Conservation (phyloP, 345 rosid species). For the Eucalyptus albens region DNA sequence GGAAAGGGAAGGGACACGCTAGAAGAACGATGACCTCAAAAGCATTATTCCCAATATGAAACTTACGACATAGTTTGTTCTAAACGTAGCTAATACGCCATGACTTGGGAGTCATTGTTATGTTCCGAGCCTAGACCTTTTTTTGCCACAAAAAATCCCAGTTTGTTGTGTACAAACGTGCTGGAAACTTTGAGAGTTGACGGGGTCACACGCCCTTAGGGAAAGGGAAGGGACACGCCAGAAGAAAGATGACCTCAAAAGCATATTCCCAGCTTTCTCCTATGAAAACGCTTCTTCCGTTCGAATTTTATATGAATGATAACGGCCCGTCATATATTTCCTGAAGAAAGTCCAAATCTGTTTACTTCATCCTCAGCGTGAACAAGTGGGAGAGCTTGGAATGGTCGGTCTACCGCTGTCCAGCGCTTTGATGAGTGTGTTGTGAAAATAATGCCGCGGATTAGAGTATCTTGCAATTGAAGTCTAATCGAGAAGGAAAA, state of each 20-base stretch:
- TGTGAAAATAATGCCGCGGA: background rate
- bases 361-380: background rate
- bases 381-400: background rate
- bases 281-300: background rate
- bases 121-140: background rate
- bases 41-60: too few relatives aligned
- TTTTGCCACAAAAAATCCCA: background rate
- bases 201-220: background rate
- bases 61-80: too few relatives aligned
- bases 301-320: background rate
- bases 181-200: background rate
- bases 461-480: background rate
- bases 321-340: background rate
- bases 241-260: background rate
- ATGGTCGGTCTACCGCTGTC: background rate
- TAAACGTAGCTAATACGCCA: too few relatives aligned
- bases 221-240: background rate
- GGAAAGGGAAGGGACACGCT: too few relatives aligned
- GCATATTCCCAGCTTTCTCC: background rate
- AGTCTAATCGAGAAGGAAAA: background rate
- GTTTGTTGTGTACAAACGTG: background rate
- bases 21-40: too few relatives aligned
- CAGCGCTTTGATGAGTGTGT: background rate
- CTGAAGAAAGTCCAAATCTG: background rate
- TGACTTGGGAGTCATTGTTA: too few relatives aligned